Evolutionary conservation across 129 eudicot species (phyloP).

Genomic region (Ambrosia artemisiifolia): DNA sequence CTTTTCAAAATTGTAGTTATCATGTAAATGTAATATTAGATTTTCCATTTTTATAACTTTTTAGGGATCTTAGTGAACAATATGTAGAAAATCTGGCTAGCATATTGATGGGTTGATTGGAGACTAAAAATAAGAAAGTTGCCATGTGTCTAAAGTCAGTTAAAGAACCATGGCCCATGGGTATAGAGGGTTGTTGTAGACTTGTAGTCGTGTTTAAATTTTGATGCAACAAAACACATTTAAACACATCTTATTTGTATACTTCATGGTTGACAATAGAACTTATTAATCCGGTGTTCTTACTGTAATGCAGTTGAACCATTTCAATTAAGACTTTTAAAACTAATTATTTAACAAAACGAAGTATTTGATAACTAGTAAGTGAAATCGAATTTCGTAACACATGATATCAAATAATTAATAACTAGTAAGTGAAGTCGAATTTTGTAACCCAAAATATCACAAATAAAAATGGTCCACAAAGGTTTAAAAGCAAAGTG

Average conservation of each 20-base stretch:
- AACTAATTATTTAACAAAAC: background rate
- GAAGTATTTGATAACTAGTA: background rate
- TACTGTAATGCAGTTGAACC: background rate
- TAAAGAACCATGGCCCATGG: no score
- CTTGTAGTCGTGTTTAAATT: background rate
- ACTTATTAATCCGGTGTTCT: background rate
- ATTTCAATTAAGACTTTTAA: background rate
- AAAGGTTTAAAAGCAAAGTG: slow-evolving; percentile 12
- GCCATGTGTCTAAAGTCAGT: no score
- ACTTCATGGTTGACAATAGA: background rate
- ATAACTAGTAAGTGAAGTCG: background rate
- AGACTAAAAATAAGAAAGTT: no score
- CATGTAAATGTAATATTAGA: no score
- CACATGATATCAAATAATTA: background rate
- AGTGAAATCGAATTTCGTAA: background rate
- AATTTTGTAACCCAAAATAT: background rate
- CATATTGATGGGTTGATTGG: no score
- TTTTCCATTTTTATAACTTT: no score
- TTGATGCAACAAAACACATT: background rate
- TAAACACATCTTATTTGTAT: background rate
- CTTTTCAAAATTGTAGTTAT: no score
- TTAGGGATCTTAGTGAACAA: no score
- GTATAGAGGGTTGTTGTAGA: no score
- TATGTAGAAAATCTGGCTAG: no score
- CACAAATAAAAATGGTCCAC: slow-evolving; percentile 4